phyloP scores from a whole-genome alignment of 495 filamentous ascomycete genomes.

The Aspergillus saccharolyticus region DNA sequence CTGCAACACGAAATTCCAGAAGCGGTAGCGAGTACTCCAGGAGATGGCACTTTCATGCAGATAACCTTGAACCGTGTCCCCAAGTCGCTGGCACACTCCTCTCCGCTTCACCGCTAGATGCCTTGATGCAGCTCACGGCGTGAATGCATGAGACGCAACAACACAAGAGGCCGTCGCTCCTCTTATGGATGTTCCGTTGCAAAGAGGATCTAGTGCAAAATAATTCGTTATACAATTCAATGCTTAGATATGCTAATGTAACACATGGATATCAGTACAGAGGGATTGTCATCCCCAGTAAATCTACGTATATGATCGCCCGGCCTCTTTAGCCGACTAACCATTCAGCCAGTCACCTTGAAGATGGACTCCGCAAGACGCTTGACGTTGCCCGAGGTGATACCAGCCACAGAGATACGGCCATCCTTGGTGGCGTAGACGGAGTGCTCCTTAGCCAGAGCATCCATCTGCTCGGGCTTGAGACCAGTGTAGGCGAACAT shows the following conservation, averaged over 20 bases:
- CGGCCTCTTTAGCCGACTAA: constrained; percentile 2
- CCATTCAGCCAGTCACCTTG: constrained; percentile 70
- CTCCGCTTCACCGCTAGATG: neutral
- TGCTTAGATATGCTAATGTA: constrained; percentile 24
- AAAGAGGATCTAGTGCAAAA: neutral
- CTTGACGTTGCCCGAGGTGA: constrained; percentile 88
- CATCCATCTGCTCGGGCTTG: constrained; percentile 87
- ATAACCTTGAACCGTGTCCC: neutral
- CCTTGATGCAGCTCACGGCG: neutral
- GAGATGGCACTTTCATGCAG: neutral
- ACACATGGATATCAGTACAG: constrained; percentile 28
- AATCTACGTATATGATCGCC: constrained; percentile 16
- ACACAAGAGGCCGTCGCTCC: no score
- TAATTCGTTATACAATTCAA: constrained; percentile 11
- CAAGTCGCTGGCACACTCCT: neutral
- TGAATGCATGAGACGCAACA: neutral
- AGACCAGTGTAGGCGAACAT: constrained; percentile 99
- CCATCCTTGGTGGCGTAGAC: constrained; percentile 98
- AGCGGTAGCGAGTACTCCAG: no score
- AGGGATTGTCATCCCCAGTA: constrained; percentile 11
- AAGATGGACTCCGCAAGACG: constrained; percentile 92
- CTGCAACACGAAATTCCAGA: neutral
- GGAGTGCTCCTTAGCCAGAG: constrained; percentile 91
- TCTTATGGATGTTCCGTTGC: no score
- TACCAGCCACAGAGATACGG: constrained; percentile 94